A percentile compares a stretch with the other conserved stretches of the same genome.
Conservation (phyloP, 768 basidiomycete genomes). For the Strobilomyces confusus region DNA sequence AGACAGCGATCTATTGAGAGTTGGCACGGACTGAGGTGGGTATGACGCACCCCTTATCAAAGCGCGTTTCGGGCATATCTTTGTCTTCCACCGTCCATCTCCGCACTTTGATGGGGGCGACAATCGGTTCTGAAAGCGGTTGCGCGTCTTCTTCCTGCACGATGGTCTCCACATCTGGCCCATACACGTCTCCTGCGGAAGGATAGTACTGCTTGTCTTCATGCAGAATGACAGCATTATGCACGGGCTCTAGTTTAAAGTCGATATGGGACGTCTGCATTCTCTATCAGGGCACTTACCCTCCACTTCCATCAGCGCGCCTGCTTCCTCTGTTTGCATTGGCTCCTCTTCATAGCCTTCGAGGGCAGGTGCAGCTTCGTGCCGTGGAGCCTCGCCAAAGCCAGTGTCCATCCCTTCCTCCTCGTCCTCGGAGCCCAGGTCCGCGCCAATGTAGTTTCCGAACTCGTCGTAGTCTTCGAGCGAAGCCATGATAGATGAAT, state of each 20-base stretch:
- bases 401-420: slow-evolving; percentile 54
- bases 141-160: slow-evolving; percentile 99
- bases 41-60: slow-evolving; percentile 82
- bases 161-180: slow-evolving; percentile 88
- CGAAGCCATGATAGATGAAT: slow-evolving; percentile 43
- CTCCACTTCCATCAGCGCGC: slow-evolving; percentile 82
- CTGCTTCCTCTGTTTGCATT: slow-evolving; percentile 51
- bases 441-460: slow-evolving; percentile 96
- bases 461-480: slow-evolving; percentile 88
- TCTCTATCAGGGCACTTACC: slow-evolving; percentile 41
- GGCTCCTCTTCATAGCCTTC: slow-evolving; percentile 82
- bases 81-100: slow-evolving; percentile 96
- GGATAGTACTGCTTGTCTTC: slow-evolving; percentile 99
- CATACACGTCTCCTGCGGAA: slow-evolving; percentile 88
- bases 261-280: slow-evolving; percentile 1
- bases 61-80: slow-evolving; percentile 94
- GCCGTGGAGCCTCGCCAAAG: slow-evolving; percentile 37
- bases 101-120: slow-evolving; percentile 91
- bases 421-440: slow-evolving; percentile 81
- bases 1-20: slow-evolving; percentile 8
- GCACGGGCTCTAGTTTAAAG: slow-evolving; percentile 55
- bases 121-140: slow-evolving; percentile 89
- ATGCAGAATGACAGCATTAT: slow-evolving; percentile 84
- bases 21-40: not conserved
- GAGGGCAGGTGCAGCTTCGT: slow-evolving; percentile 50